Evolutionary conservation across 169 alveolate species (phyloP), one percentile per base, ranked within the genome.

Genomic region (Toxoplasma gondii): DNA sequence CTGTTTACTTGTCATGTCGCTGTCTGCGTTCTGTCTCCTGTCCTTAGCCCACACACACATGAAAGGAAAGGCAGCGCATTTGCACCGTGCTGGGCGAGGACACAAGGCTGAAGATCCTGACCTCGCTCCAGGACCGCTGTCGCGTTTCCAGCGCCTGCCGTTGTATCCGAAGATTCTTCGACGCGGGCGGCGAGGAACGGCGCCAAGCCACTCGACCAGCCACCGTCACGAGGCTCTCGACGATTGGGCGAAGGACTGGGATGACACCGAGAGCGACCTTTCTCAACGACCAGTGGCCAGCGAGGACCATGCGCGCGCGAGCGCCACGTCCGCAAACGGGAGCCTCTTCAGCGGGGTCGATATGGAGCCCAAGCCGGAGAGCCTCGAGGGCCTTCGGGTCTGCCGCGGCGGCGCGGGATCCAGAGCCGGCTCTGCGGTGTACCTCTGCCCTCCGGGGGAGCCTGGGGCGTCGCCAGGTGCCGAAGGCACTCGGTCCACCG

Each of bases 41-140:
- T 24, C 38, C 29, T 24, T 2, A 41, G 64, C 41, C 67, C 90
- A 39, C 67, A 82, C 90, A 24, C 67, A 82, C 67, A 2, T 82
- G 90, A 82, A 82, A 67, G 64, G 90, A 1, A 12, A 82, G 90
- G 69, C 69, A 41, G 90, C 34, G 41, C 19, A 82, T 41, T 67
- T 31, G 2, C 90, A 82, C 64, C 69, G 67, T 0, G 90, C 90
- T 4, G 90, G 67, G 4, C 38, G 90, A 24, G 90, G 90, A 17
- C 12, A 34, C 67, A 22, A 24, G 44, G 38, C 10, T 67, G 67
- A 27, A 39, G 39, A 22, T 12, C 90, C 2, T 31, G 90, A 19
- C 39, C 64, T 9, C 10, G 44, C 44, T 2, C 39, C n/a, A 4
- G 64, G 90, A 2, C 90, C 69, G 12, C 67, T 82, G 58, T 43